Evolutionary conservation across 306 rosid species (phyloP).

Genomic region (Cicer bijugum): DNA sequence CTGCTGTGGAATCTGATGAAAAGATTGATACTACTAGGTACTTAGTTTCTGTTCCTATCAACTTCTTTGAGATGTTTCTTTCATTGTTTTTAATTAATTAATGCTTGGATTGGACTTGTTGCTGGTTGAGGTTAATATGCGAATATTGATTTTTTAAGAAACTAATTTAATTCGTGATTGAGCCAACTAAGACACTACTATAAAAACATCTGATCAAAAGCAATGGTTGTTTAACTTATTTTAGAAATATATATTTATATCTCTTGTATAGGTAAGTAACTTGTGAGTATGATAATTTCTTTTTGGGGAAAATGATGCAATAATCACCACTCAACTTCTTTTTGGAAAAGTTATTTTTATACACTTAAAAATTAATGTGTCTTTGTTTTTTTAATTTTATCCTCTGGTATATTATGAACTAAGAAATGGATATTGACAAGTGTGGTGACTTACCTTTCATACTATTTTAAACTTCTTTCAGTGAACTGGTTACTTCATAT

Average conservation of each 20-base stretch:
- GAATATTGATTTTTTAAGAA: slow-evolving; percentile 19
- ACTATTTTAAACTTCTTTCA: slow-evolving; percentile 49
- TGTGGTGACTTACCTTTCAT: slow-evolving; percentile 36
- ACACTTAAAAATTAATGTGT: not conserved
- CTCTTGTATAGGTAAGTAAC: slow-evolving; percentile 23
- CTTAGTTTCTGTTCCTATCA: slow-evolving; percentile 28
- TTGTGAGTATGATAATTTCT: not conserved
- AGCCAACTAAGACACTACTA: slow-evolving; percentile 1
- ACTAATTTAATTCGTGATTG: slow-evolving; percentile 4
- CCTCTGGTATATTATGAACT: slow-evolving; percentile 28
- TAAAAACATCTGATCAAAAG: not conserved
- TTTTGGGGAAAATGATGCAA: slow-evolving; percentile 21
- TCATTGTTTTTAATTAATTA: not conserved
- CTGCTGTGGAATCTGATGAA: slow-evolving; percentile 92
- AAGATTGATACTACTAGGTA: slow-evolving; percentile 88
- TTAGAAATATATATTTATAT: slow-evolving; percentile 3
- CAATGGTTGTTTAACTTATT: slow-evolving; percentile 26
- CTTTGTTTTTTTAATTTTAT: slow-evolving; percentile 6
- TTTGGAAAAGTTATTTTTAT: slow-evolving; percentile 27
- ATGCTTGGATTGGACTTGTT: slow-evolving; percentile 34
- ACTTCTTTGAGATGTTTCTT: slow-evolving; percentile 25
- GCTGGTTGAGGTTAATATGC: too few species aligned
- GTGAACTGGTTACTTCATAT: slow-evolving; percentile 82
- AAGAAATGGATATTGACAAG: slow-evolving; percentile 34
- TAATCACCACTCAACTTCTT: slow-evolving; percentile 31